Evolutionary conservation across 345 rosid species (phyloP).

Genomic region (Barbarea vulgaris): DNA sequence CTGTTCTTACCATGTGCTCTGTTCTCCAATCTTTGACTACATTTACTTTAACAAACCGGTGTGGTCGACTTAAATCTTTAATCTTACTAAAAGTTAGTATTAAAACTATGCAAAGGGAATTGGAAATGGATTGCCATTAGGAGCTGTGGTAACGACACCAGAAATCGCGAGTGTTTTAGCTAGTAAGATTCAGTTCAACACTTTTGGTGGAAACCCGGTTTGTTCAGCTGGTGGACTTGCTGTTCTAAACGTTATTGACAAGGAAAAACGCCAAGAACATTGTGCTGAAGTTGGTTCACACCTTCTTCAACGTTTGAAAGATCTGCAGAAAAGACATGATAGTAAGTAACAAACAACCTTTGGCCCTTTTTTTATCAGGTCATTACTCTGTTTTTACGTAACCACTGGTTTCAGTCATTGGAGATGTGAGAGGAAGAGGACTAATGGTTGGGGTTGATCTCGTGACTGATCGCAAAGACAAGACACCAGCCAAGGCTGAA

Average conservation of each 20-base stretch:
- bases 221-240: slow-evolving; percentile 98
- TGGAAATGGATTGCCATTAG: slow-evolving; percentile 93
- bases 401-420: slow-evolving; percentile 59
- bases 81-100: not conserved
- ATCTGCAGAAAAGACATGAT: slow-evolving; percentile 69
- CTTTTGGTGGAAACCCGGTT: slow-evolving; percentile 97
- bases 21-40: not conserved
- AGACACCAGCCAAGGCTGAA: slow-evolving; percentile 90
- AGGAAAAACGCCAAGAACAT: slow-evolving; percentile 85
- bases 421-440: slow-evolving; percentile 94
- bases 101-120: slow-evolving; percentile 63
- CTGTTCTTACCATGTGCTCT: slow-evolving; percentile 14
- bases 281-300: slow-evolving; percentile 80
- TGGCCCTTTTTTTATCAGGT: slow-evolving; percentile 11
- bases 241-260: slow-evolving; percentile 84
- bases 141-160: slow-evolving; percentile 96
- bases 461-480: slow-evolving; percentile 73
- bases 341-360: slow-evolving; percentile 47
- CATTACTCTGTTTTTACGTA: not conserved
- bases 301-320: slow-evolving; percentile 67
- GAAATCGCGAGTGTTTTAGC: slow-evolving; percentile 91
- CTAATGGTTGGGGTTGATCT: slow-evolving; percentile 88
- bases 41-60: not conserved
- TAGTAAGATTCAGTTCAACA: slow-evolving; percentile 83
- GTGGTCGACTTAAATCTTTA: not conserved